phyloP scores from a whole-genome alignment of 352 stramenopile genomes.

The Peronosclerospora sorghi region DNA sequence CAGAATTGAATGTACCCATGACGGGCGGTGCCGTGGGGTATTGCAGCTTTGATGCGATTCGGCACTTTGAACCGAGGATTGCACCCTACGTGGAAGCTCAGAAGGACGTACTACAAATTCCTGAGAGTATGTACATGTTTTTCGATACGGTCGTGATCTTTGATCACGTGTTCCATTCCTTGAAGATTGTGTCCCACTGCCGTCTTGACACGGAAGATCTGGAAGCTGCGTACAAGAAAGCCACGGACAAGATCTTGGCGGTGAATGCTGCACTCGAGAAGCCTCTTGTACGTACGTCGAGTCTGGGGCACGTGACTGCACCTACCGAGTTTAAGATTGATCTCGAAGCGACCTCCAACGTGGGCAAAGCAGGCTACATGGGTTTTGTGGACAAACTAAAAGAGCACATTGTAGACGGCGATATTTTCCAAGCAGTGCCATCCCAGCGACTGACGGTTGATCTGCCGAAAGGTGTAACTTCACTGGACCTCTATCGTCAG shows the following conservation, averaged over 20 bases:
- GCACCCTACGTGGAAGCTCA: conserved; percentile 67
- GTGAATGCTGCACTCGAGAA: conserved; percentile 54
- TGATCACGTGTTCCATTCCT: conserved; percentile 84
- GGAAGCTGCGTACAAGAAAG: conserved; percentile 51
- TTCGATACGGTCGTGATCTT: conserved; percentile 86
- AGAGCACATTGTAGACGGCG: conserved; percentile 80
- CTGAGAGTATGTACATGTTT: conserved; percentile 87
- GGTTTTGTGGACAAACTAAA: conserved; percentile 82
- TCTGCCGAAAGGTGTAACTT: conserved; percentile 48
- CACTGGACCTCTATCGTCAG: conserved; percentile 81
- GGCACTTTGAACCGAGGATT: conserved; percentile 81
- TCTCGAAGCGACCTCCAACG: conserved; percentile 68
- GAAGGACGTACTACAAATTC: conserved; percentile 67
- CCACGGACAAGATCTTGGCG: conserved; percentile 58
- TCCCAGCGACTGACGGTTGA: conserved; percentile 70
- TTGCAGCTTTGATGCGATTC: conserved; percentile 82
- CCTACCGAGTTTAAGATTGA: conserved; percentile 37
- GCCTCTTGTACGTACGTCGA: conserved; percentile 43
- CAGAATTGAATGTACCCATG: conserved; percentile 73
- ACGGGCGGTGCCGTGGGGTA: conserved; percentile 82
- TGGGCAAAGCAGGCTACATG: conserved; percentile 78
- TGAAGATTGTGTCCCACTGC: conserved; percentile 83
- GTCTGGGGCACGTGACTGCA: conserved; percentile 42
- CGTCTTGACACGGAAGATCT: conserved; percentile 60
- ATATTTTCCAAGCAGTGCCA: conserved; percentile 86